Conservation (phyloP, 2,329 filamentous ascomycete species). For the Aspergillus quadricinctus region DNA sequence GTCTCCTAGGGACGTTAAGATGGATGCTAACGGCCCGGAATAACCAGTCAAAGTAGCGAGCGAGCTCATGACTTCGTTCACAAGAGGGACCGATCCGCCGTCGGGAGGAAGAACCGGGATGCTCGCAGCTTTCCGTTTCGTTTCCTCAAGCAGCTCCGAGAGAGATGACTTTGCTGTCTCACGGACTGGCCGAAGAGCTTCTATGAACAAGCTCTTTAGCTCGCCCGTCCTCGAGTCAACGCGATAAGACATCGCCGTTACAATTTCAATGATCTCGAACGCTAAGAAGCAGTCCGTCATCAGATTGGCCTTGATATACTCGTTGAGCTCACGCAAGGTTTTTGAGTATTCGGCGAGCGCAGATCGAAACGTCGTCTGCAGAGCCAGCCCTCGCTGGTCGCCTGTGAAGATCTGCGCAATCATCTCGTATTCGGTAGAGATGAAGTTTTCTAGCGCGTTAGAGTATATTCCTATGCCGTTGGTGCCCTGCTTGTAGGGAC, state of each 20-base stretch:
- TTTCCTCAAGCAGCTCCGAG: conserved; percentile 77
- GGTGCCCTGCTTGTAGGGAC: conserved; percentile 79
- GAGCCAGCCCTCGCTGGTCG: conserved; percentile 76
- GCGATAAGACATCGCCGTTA: conserved; percentile 72
- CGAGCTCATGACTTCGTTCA: conserved; percentile 78
- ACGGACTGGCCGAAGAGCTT: conserved; percentile 81
- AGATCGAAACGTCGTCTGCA: conserved; percentile 72
- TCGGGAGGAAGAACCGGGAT: conserved; percentile 70
- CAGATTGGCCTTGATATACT: conserved; percentile 80
- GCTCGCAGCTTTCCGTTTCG: conserved; percentile 62
- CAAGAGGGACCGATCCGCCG: conserved; percentile 71
- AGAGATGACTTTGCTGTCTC: conserved; percentile 89
- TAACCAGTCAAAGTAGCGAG: conserved; percentile 85
- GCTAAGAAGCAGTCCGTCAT: conserved; percentile 90
- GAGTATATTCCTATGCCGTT: conserved; percentile 91
- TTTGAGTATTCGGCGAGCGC: conserved; percentile 77
- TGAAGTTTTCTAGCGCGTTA: conserved; percentile 79
- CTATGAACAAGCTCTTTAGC: conserved; percentile 74
- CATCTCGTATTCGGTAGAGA: conserved; percentile 84
- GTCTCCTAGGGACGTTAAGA: conserved; percentile 88
- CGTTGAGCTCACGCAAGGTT: conserved; percentile 83
- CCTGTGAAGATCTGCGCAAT: conserved; percentile 80
- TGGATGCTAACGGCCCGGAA: conserved; percentile 76
- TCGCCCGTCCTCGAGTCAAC: conserved; percentile 81
- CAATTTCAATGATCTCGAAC: conserved; percentile 90